Evolutionary conservation across 2,329 filamentous ascomycete genomes (phyloP).

Genomic region (Hypomyces perniciosus): DNA sequence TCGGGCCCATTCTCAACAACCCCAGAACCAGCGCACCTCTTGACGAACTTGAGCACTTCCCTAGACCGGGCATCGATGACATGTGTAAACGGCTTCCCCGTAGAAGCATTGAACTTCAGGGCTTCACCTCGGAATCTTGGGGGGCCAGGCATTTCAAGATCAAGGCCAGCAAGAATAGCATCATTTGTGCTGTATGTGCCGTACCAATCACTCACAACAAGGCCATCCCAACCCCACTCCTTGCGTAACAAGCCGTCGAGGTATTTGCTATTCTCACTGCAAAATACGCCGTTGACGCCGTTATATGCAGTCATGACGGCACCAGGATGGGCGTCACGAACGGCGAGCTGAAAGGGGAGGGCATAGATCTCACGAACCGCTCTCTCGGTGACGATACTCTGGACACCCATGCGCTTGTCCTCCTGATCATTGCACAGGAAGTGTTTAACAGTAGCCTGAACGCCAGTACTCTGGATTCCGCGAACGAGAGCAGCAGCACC

Average conservation of each 20-base stretch:
- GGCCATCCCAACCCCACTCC: constrained; percentile 53
- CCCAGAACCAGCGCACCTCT: constrained; percentile 46
- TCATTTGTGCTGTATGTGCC: constrained; percentile 51
- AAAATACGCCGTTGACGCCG: constrained; percentile 51
- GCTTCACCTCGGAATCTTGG: constrained; percentile 44
- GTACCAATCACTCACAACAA: constrained; percentile 56
- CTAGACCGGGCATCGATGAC: constrained; percentile 53
- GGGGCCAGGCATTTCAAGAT: constrained; percentile 57
- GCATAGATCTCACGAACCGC: constrained; percentile 54
- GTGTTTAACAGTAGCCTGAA: constrained; percentile 54
- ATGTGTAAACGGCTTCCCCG: constrained; percentile 50
- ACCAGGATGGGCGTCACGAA: constrained; percentile 44
- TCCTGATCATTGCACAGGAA: constrained; percentile 59
- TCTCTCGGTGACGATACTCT: constrained; percentile 49
- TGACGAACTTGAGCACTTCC: constrained; percentile 53
- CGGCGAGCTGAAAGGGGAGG: constrained; percentile 51
- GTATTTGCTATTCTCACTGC: constrained; percentile 47
- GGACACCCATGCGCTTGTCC: constrained; percentile 49
- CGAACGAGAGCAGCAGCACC: constrained; percentile 47
- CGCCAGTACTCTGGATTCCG: constrained; percentile 51
- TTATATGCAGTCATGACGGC: constrained; percentile 57
- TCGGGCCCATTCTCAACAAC: constrained; percentile 51
- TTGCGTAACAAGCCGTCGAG: constrained; percentile 45
- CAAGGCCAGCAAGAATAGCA: constrained; percentile 45
- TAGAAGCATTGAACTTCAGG: constrained; percentile 46